Evolutionary conservation across 1,139 yeast genomes (phyloP).

Genomic region (Geotrichum bryndzae): DNA sequence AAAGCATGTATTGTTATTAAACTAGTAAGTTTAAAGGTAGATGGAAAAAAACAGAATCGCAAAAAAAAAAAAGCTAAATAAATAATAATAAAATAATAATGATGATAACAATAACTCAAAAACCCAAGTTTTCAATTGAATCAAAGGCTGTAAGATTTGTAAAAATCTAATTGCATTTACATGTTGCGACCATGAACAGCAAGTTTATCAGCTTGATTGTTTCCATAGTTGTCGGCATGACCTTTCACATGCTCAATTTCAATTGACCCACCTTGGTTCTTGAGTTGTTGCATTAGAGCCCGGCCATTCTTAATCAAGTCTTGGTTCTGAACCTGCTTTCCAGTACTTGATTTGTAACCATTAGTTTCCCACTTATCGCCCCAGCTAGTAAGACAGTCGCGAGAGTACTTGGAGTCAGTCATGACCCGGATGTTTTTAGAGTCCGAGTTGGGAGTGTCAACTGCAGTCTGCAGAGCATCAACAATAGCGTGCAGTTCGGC

Average conservation of each 20-base stretch:
- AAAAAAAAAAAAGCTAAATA: too few species aligned
- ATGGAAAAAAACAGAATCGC: too few species aligned
- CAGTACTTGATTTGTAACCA: slow-evolving; percentile 46
- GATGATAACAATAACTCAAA: too few species aligned
- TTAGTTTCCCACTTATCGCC: slow-evolving; percentile 46
- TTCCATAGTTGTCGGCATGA: slow-evolving; percentile 64
- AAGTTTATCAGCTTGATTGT: slow-evolving; percentile 68
- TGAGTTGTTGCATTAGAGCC: slow-evolving; percentile 27
- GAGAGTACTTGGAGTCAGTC: slow-evolving; percentile 57
- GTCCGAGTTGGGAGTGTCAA: neutral
- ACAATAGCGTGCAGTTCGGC: slow-evolving; percentile 70
- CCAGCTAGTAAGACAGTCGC: slow-evolving; percentile 49
- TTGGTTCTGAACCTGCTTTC: slow-evolving; percentile 45
- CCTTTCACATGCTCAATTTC: slow-evolving; percentile 60
- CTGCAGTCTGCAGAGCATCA: slow-evolving; percentile 41
- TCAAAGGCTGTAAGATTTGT: too few species aligned
- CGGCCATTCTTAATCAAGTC: slow-evolving; percentile 42
- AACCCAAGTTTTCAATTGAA: too few species aligned
- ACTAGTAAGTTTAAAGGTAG: too few species aligned
- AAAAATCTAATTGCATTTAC: too few species aligned
- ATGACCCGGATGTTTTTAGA: slow-evolving; percentile 28
- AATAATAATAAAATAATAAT: too few species aligned
- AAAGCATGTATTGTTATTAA: too few species aligned
- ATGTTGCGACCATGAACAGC: slow-evolving; percentile 42
- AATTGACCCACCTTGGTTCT: slow-evolving; percentile 36